Conservation (phyloP, 192 early-diverging fungal species). For the Backusella westeae region DNA sequence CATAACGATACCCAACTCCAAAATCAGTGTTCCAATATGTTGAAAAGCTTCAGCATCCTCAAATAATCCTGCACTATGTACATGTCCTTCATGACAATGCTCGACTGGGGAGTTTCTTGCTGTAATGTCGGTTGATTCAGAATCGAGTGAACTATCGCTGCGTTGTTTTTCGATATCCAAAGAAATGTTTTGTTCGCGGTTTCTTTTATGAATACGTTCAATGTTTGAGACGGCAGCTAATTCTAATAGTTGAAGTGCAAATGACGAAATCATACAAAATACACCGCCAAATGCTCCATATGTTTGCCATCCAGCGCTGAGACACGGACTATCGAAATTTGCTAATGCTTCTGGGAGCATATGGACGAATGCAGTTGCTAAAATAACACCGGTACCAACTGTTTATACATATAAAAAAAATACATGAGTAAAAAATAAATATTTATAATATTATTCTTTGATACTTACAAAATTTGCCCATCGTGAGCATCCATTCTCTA, state of each 20-base stretch:
- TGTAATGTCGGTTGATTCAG: background rate
- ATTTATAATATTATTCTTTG: background rate
- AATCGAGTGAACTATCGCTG: background rate
- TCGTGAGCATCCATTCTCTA: constrained; percentile 18
- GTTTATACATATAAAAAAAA: background rate
- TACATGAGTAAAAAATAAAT: background rate
- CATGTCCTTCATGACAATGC: constrained; percentile 11
- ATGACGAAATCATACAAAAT: constrained; percentile 61
- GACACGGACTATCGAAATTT: constrained; percentile 55
- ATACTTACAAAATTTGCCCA: constrained; percentile 38
- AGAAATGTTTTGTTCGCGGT: background rate
- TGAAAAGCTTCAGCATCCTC: constrained; percentile 30
- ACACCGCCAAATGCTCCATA: constrained; percentile 54
- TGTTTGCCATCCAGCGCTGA: constrained; percentile 43
- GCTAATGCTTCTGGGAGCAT: constrained; percentile 63
- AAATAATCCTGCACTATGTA: constrained; percentile 19
- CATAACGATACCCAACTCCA: constrained; percentile 74
- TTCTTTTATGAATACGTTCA: constrained; percentile 11
- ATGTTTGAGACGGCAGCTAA: constrained; percentile 39
- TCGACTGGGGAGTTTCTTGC: background rate
- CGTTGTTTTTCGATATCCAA: constrained; percentile 22
- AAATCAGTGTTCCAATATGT: constrained; percentile 56
- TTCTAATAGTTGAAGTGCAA: constrained; percentile 68
- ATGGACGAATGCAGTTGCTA: constrained; percentile 77
- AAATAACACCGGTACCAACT: constrained; percentile 62